Conservation (phyloP, 2,329 filamentous ascomycete species). For the Trichophyton benhamiae region DNA sequence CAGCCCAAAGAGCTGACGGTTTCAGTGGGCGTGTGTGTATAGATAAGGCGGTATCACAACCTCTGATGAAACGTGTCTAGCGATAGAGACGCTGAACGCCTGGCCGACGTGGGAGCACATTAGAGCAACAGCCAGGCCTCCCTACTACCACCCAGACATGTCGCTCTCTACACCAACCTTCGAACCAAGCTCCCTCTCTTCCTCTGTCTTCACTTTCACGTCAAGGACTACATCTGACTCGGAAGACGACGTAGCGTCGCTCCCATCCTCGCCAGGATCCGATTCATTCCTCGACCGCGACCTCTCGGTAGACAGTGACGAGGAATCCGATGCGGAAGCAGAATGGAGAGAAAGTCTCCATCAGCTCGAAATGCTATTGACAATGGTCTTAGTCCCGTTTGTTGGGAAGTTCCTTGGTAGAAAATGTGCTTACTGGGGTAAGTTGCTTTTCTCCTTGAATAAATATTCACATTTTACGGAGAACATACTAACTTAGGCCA, state of each 20-base stretch:
- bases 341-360: conserved; percentile 94
- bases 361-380: conserved; percentile 82
- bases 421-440: conserved; percentile 95
- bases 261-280: conserved; percentile 30
- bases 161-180: conserved; percentile 20
- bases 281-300: conserved; percentile 38
- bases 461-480: too few relatives aligned
- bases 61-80: neutral
- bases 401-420: conserved; percentile 88
- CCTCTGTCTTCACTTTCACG: conserved; percentile 22
- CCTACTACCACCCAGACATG: neutral
- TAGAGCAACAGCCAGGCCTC: neutral
- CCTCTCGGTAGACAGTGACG: conserved; percentile 45
- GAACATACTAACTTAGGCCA: conserved; percentile 27
- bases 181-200: conserved; percentile 12
- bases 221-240: conserved; percentile 20
- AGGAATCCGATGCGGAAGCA: conserved; percentile 71
- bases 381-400: conserved; percentile 90
- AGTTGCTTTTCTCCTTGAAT: conserved; percentile 5
- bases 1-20: neutral
- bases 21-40: neutral
- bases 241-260: conserved; percentile 30
- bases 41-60: too few relatives aligned
- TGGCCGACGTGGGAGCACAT: neutral
- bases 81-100: neutral